Conservation (phyloP, 352 stramenopile genomes). For the Phytophthora hybrid region DNA sequence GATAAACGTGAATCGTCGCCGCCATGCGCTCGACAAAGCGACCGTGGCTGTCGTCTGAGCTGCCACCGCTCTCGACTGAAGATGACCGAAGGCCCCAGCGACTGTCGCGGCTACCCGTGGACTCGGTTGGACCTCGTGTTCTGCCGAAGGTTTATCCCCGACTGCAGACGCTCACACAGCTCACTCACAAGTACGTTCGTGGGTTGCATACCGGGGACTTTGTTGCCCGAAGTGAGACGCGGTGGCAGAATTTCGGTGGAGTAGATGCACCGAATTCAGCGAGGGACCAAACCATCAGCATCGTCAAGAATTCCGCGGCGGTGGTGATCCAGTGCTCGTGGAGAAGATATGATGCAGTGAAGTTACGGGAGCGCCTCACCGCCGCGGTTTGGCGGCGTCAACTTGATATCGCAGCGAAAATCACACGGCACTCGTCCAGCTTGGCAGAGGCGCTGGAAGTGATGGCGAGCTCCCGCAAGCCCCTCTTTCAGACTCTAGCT, state of each 20-base stretch:
- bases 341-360: conserved; percentile 43
- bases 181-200: conserved; percentile 50
- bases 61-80: conserved; percentile 23
- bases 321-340: conserved; percentile 65
- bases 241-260: conserved; percentile 50
- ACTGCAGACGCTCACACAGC: conserved; percentile 56
- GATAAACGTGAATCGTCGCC: conserved; percentile 25
- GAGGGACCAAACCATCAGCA: conserved; percentile 25
- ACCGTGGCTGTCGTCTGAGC: conserved; percentile 10
- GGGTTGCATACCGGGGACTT: conserved; percentile 54
- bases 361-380: conserved; percentile 33
- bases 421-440: conserved; percentile 31
- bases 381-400: conserved; percentile 49
- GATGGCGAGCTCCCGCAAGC: neutral
- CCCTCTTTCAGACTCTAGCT: conserved; percentile 9
- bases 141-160: conserved; percentile 41
- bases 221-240: conserved; percentile 49
- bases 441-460: conserved; percentile 18
- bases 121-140: conserved; percentile 8
- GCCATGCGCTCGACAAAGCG: conserved; percentile 24
- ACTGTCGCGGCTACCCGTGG: neutral
- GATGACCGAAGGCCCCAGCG: conserved; percentile 16
- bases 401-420: conserved; percentile 51
- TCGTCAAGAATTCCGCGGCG: conserved; percentile 44
- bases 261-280: conserved; percentile 37